A percentile compares a stretch with the other conserved stretches of the same genome.
These are phyloP conservation scores for Didymella sp. DNA, from an alignment of 2,329 filamentous ascomycete genomes.

Conservation along the genomic window DNA sequence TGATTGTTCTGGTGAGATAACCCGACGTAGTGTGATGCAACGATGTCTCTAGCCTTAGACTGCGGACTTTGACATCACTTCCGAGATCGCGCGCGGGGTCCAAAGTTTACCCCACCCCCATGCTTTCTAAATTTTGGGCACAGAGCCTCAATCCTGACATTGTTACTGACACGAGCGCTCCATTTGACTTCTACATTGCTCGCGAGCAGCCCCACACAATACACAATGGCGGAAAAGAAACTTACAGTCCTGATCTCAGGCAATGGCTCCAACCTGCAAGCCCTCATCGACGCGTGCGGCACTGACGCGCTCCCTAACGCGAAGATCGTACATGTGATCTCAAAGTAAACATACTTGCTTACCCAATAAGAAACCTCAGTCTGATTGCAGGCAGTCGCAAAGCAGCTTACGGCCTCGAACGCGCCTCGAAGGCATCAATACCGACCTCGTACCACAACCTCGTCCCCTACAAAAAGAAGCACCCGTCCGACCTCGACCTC, in stretches of 20 bases:
- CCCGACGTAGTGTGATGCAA: not conserved
- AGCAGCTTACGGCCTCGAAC: conserved; percentile 68
- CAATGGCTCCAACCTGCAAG: conserved; percentile 80
- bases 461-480: conserved; percentile 71
- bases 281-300: conserved; percentile 69
- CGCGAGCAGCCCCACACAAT: not conserved
- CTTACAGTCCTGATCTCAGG: conserved; percentile 68
- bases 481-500: conserved; percentile 44
- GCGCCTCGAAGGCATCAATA: conserved; percentile 67
- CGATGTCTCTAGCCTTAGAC: not conserved
- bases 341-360: conserved; percentile 45
- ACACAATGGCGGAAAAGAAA: conserved; percentile 48
- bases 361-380: not conserved
- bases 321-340: conserved; percentile 68
- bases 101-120: conserved; percentile 38
- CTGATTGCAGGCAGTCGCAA: conserved; percentile 49
- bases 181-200: not conserved
- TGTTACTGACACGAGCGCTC: not conserved
- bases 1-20: too few species aligned
- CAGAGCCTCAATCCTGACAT: conserved; percentile 2
- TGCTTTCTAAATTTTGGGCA: conserved; percentile 29
- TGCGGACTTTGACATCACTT: conserved; percentile 16
- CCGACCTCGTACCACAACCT: conserved; percentile 84
- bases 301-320: conserved; percentile 58
- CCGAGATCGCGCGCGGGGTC: conserved; percentile 25